Base-by-base conservation (phyloP, 306 rosid genomes). In the Mucuna pruriens region DNA sequence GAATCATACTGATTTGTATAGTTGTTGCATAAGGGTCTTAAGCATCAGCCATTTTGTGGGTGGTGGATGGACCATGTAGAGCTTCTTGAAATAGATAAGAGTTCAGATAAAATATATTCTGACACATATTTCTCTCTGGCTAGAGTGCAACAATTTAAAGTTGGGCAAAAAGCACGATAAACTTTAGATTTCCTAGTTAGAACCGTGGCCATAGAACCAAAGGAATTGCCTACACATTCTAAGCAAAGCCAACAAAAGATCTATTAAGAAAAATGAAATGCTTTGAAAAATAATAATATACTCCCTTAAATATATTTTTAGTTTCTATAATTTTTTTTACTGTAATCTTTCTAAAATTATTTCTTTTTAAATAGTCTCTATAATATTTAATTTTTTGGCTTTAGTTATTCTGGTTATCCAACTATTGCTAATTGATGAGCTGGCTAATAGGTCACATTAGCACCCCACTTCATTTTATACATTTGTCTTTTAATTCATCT, bases 11-110 rank as follows among this genome's bases (percentile, higher is more conserved):
- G 9, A 61, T 29, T 1, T 78, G 85, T 79, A 10, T 69, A 85
- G 70, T 55, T 65, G 69, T 51, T 73, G 51, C 9, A 80, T 58
- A 69, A 38, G 46, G 57, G 57, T 80, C 33, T 45, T 74, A 80
- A 68, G 80, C 69, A 67, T 67, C 63, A 12, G 48, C 71, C 82
- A 17, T 76, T 77, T 85, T 77, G 90, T 78, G 71, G 78, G 45
- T 70, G 85, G 82, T 57, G 82, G 80, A 44, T 48, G 51, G 65
- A 69, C 9, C 67, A 23, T 13, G 22, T 74, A 70, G 77, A 65
- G 57, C 68, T 64, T 76, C 71, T 60, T 78, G 19, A 78, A 54
- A 39, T 38, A 38, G 75, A 33, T 12, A 29, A 46, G 46, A 33
- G 38, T 46, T 82, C 40, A 64, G 31, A 49, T 19, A 19, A 42